phyloP scores from a whole-genome alignment of 2,329 filamentous ascomycete species.

The Calonectria montana region DNA sequence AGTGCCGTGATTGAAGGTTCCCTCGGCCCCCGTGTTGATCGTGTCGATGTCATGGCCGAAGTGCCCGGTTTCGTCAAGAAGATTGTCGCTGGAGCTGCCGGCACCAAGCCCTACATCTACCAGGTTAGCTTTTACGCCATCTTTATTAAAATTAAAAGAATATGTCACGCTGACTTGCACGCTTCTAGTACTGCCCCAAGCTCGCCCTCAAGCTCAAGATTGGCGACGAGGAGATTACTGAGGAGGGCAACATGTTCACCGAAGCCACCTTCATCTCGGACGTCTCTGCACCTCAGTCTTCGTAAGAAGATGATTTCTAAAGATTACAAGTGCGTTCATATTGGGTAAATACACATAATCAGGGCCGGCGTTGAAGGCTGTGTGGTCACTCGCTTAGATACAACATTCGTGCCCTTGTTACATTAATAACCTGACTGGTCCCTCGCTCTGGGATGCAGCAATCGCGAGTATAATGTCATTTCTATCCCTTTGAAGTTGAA shows the following conservation, averaged over 20 bases:
- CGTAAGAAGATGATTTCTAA: constrained; percentile 23
- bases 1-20: constrained; percentile 76
- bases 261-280: constrained; percentile 97
- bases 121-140: constrained; percentile 69
- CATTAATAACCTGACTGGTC: constrained; percentile 25
- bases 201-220: constrained; percentile 85
- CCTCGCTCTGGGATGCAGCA: constrained; percentile 18
- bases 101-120: constrained; percentile 98
- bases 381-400: constrained; percentile 46
- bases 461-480: constrained; percentile 27
- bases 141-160: constrained; percentile 5
- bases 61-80: constrained; percentile 96
- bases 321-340: constrained; percentile 35
- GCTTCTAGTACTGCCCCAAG: constrained; percentile 74
- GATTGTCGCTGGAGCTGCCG: constrained; percentile 87
- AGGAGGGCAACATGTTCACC: constrained; percentile 83
- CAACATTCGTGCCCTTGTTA: constrained; percentile 37
- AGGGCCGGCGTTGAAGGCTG: constrained; percentile 46
- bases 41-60: constrained; percentile 94
- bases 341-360: constrained; percentile 46
- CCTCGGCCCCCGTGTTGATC: constrained; percentile 77
- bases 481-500: not conserved
- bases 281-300: constrained; percentile 31
- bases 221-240: constrained; percentile 80
- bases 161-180: constrained; percentile 27